These are phyloP conservation scores for Plantago elongata DNA, from an alignment of 257 asterid species.

Conservation along the genomic window DNA sequence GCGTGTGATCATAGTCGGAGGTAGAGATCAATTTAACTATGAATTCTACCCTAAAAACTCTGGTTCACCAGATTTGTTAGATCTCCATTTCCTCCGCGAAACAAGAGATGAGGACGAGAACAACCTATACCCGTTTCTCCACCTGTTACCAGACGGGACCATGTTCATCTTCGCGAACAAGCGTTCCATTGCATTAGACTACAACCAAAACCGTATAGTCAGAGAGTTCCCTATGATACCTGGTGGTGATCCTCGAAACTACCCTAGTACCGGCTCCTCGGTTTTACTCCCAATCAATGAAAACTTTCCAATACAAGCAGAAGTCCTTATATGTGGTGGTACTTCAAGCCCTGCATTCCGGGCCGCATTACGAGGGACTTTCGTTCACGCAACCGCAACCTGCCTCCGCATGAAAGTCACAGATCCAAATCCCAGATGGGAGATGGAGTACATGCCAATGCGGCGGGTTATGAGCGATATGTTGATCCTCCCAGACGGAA, in stretches of 20 bases:
- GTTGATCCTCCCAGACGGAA: constrained; percentile 53
- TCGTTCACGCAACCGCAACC: constrained; percentile 33
- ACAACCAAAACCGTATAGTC: constrained; percentile 27
- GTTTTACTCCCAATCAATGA: constrained; percentile 57
- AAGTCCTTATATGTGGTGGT: constrained; percentile 74
- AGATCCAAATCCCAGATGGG: constrained; percentile 35
- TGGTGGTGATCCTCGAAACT: constrained; percentile 51
- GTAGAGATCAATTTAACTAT: constrained; percentile 54
- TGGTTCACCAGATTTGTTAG: constrained; percentile 1
- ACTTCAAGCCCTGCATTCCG: constrained; percentile 32
- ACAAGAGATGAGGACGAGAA: constrained; percentile 50
- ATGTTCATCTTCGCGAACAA: constrained; percentile 57
- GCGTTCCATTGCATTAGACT: constrained; percentile 43
- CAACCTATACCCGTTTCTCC: constrained; percentile 64
- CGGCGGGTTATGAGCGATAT: constrained; percentile 71
- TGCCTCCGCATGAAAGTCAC: constrained; percentile 51
- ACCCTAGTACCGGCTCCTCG: constrained; percentile 72
- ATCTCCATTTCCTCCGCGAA: constrained; percentile 42
- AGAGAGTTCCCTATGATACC: constrained; percentile 41
- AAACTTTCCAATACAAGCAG: constrained; percentile 21
- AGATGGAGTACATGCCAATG: constrained; percentile 58
- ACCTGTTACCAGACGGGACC: constrained; percentile 61
- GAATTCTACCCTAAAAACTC: constrained; percentile 41
- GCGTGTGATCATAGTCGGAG: constrained; percentile 51
- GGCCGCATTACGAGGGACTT: constrained; percentile 23